Evolutionary conservation across 768 basidiomycete species (phyloP).

Genomic region (Candolleomyces eurysporus): DNA sequence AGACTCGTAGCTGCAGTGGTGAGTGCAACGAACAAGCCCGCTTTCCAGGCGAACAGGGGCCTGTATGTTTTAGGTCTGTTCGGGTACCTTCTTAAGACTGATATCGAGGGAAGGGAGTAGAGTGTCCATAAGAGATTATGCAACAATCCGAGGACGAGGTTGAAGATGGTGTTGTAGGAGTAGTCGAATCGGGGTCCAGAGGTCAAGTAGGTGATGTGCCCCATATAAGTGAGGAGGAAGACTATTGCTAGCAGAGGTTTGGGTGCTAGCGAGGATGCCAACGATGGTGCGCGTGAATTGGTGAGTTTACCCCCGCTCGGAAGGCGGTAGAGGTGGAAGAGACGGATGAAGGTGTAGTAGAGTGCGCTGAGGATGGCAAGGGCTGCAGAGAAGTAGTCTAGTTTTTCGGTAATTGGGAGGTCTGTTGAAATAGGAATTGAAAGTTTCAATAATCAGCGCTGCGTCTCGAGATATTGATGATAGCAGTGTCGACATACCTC

Average conservation of each 20-base stretch:
- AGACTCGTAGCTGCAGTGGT: conserved; percentile 75
- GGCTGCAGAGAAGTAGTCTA: conserved; percentile 96
- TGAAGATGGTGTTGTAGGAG: conserved; percentile 88
- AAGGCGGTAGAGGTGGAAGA: conserved; percentile 70
- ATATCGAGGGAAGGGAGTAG: conserved; percentile 60
- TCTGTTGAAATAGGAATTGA: conserved; percentile 52
- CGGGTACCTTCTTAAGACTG: conserved; percentile 54
- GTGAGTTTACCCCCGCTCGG: conserved; percentile 16
- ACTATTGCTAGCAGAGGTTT: conserved; percentile 43
- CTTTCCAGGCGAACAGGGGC: conserved; percentile 51
- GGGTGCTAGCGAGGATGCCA: conserved; percentile 8
- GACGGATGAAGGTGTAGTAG: conserved; percentile 73
- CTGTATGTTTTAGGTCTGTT: conserved; percentile 54
- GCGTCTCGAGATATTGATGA: too few species aligned
- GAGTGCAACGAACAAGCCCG: conserved; percentile 59
- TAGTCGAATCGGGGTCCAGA: conserved; percentile 85
- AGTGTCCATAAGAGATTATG: conserved; percentile 84
- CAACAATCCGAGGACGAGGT: conserved; percentile 66
- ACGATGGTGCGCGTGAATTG: conserved; percentile 21
- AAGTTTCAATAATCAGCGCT: background rate
- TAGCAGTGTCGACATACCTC: conserved; percentile 54
- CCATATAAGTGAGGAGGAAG: conserved; percentile 56
- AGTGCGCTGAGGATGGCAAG: conserved; percentile 79
- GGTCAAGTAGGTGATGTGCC: conserved; percentile 78
- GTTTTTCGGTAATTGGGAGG: conserved; percentile 75